Base-by-base conservation (phyloP, 495 filamentous ascomycete genomes). In the Endocarpon pusillum region DNA sequence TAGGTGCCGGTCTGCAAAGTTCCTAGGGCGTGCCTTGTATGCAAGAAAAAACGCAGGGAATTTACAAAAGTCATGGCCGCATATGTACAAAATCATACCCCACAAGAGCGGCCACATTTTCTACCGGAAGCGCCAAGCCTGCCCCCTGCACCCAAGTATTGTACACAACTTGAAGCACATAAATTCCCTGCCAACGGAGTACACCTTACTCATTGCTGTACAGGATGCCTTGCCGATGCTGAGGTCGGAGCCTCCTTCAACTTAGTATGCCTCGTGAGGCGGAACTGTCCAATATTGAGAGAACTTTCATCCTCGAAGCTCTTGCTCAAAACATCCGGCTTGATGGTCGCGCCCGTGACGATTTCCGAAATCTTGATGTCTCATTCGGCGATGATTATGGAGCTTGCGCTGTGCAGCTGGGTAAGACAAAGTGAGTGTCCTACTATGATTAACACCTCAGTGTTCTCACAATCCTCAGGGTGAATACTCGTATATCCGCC, bases 341-440 rank as follows among this genome's bases (percentile, higher is more conserved):
- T 17, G 89, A 96, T 58, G 80, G 78, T 40, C 82, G 89, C 35
- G 52, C 66, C 23, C 59, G 81, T 33, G 81, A 94, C 43, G 62
- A 77, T 33, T 84, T 78, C 57, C 78, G 89, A 38, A 58, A 71
- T 8, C 48, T 96, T 15, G 69, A 75, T 26, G 62, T 97, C 21
- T 66, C 64, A 4, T 94, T 96, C 54, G 83, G 82, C 11, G 77
- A 92, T 25, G 81, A 93, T 47, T 81, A 89, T 62, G 89, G 89
- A 33, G 73, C 86, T 50, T 81, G 81, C 42, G 83, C 94, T 51
- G 81, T 94, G 3, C 67, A 72, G 41, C 56, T 96, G 38, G 89
- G 91, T 34, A 91, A 85, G 60, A 97, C 89, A 19, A 80, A 78
- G 86, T 87, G 53, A 27, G 46, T 32, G 30, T 10, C 9, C 23